Evolutionary conservation across 1,284 basidiomycete species (phyloP).

Genomic region (Schizophyllum commune): DNA sequence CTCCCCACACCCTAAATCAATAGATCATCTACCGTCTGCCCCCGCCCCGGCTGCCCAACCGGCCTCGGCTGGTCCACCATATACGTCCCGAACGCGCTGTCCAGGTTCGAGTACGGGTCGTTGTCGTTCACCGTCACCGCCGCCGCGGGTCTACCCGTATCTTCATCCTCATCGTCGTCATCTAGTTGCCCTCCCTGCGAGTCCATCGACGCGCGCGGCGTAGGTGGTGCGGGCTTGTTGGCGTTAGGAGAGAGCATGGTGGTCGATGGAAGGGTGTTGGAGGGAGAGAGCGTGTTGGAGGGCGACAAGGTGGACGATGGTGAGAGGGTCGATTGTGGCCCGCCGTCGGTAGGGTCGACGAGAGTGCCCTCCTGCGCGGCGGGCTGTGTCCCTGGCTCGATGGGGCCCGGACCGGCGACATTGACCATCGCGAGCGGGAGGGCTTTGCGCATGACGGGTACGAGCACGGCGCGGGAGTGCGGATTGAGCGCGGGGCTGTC

Average conservation of each 20-base stretch:
- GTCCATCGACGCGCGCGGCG: constrained; percentile 17
- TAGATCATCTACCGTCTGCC: constrained; percentile 40
- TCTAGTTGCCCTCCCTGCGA: constrained; percentile 19
- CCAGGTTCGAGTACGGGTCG: constrained; percentile 74
- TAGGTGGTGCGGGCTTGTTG: constrained; percentile 21
- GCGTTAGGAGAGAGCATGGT: background rate
- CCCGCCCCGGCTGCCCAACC: constrained; percentile 29
- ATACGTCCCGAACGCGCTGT: constrained; percentile 63
- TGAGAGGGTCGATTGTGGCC: constrained; percentile 11
- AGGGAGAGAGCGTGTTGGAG: background rate
- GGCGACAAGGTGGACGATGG: no score
- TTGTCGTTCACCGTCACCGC: constrained; percentile 30
- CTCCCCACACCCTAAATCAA: constrained; percentile 31
- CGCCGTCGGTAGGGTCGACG: constrained; percentile 13
- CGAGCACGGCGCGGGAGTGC: constrained; percentile 64
- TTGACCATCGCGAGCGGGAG: constrained; percentile 40
- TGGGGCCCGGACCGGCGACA: constrained; percentile 61
- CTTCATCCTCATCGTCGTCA: constrained; percentile 27
- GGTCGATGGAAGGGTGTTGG: no score
- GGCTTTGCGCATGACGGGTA: constrained; percentile 46
- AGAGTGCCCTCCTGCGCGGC: constrained; percentile 18
- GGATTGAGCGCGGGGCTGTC: constrained; percentile 76
- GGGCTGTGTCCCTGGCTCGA: constrained; percentile 33
- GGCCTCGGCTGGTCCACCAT: constrained; percentile 57
- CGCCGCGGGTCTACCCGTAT: constrained; percentile 8